Evolutionary conservation across 2,329 filamentous ascomycete species (phyloP).

Genomic region (Aureobasidium sp.): DNA sequence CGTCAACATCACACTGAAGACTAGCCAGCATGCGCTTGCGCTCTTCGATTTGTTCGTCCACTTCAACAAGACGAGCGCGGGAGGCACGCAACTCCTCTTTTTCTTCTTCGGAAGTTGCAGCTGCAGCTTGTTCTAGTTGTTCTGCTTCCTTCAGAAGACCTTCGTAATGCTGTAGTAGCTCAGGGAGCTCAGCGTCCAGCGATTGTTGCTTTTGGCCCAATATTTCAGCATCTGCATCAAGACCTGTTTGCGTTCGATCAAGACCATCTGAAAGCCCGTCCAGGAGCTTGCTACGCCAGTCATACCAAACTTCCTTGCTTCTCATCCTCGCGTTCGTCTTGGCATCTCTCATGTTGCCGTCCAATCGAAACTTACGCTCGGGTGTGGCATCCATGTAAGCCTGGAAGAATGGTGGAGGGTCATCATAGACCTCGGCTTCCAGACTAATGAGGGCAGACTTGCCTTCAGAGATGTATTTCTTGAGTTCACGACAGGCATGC

Average conservation of each 20-base stretch:
- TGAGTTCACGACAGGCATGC: conserved; percentile 87
- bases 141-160: conserved; percentile 55
- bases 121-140: conserved; percentile 59
- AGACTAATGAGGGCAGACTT: conserved; percentile 84
- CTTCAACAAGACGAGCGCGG: conserved; percentile 56
- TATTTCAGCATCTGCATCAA: conserved; percentile 62
- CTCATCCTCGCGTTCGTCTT: conserved; percentile 84
- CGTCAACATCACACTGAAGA: conserved; percentile 57
- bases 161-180: conserved; percentile 52
- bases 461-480: conserved; percentile 92
- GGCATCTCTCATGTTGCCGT: conserved; percentile 95
- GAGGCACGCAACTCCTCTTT: conserved; percentile 66
- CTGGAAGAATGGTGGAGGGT: conserved; percentile 83
- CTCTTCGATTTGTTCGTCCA: conserved; percentile 60
- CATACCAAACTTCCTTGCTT: conserved; percentile 97
- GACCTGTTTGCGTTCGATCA: conserved; percentile 63
- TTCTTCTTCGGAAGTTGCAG: conserved; percentile 70
- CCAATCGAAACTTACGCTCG: conserved; percentile 78
- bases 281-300: conserved; percentile 87
- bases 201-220: conserved; percentile 61
- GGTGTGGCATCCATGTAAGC: conserved; percentile 83
- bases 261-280: conserved; percentile 76
- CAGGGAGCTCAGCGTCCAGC: conserved; percentile 60
- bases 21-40: conserved; percentile 61
- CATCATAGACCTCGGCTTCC: conserved; percentile 76